A percentile compares a stretch with the other conserved stretches of the same genome.
Conservation (phyloP, 139 green algal genomes). For the Tetraselmis striata region DNA sequence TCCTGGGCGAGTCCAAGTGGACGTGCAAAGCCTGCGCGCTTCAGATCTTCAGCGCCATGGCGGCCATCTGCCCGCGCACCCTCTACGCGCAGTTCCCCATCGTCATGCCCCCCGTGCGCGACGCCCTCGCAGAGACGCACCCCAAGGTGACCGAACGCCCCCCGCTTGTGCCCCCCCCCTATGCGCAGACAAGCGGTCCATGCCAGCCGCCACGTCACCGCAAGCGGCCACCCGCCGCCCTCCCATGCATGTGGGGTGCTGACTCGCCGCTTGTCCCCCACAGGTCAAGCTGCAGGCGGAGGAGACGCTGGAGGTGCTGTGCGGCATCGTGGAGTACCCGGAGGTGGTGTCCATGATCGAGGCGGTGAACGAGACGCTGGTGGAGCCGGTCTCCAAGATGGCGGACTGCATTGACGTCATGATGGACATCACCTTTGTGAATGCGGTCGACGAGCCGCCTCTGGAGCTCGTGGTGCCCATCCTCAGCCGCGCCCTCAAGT, state of each 20-base stretch:
- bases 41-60: slow-evolving; percentile 8
- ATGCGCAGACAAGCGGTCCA: no score
- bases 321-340: slow-evolving; percentile 8
- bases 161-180: no score
- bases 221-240: no score
- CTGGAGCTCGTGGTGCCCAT: slow-evolving; percentile 12
- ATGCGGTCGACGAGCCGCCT: slow-evolving; percentile 9
- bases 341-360: slow-evolving; percentile 3
- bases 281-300: slow-evolving; percentile 7
- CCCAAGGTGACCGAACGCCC: no score
- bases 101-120: slow-evolving; percentile 1
- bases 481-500: slow-evolving; percentile 8
- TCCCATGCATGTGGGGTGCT: no score
- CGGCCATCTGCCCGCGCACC: not conserved
- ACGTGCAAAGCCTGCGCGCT: slow-evolving; percentile 3
- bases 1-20: slow-evolving; percentile 2
- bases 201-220: no score
- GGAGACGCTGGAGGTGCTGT: slow-evolving; percentile 2
- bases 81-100: slow-evolving; percentile 10
- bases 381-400: not conserved
- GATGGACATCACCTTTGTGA: slow-evolving; percentile 12
- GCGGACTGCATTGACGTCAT: slow-evolving; percentile 3
- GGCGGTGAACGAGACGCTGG: not conserved
- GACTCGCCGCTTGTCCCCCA: no score
- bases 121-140: slow-evolving; percentile 2